A percentile compares a stretch with the other conserved stretches of the same genome.
Conservation (phyloP, 2,329 filamentous ascomycete genomes). For the Zalaria obscura region DNA sequence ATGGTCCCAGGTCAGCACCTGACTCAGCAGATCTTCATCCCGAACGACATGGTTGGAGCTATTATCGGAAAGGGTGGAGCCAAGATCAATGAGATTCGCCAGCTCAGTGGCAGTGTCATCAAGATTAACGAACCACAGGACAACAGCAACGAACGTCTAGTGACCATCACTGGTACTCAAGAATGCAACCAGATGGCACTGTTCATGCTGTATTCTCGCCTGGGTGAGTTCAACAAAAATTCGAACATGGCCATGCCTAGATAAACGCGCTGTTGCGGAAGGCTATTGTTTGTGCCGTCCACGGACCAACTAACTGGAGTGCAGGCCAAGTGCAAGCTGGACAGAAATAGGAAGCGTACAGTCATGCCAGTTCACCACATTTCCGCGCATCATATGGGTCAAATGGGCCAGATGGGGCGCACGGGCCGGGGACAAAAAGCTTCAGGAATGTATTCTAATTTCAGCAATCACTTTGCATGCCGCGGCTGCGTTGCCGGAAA, state of each 20-base stretch:
- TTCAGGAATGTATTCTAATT: background rate
- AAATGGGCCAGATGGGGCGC: too few relatives aligned
- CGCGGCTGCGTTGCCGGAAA: background rate
- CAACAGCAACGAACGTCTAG: conserved; percentile 94
- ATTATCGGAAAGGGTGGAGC: conserved; percentile 98
- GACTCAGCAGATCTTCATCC: conserved; percentile 97
- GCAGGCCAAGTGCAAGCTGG: conserved; percentile 8
- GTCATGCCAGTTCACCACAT: conserved; percentile 1
- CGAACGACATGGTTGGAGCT: conserved; percentile 98
- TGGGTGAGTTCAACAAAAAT: conserved; percentile 50
- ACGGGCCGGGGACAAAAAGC: background rate
- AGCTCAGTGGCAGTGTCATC: conserved; percentile 93
- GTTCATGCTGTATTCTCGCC: conserved; percentile 96
- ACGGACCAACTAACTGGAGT: conserved; percentile 1
- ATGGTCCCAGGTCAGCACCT: conserved; percentile 69
- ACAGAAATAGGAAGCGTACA: conserved; percentile 5
- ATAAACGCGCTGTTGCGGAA: conserved; percentile 7
- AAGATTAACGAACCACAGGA: conserved; percentile 99
- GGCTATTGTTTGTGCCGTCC: background rate
- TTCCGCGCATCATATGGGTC: background rate
- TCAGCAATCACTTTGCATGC: background rate
- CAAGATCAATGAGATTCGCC: conserved; percentile 98
- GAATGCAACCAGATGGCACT: conserved; percentile 99
- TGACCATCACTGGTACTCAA: conserved; percentile 93
- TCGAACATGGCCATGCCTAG: conserved; percentile 24